Evolutionary conservation across 495 filamentous ascomycete genomes (phyloP).

Genomic region (Astrothelium subdiscretum): DNA sequence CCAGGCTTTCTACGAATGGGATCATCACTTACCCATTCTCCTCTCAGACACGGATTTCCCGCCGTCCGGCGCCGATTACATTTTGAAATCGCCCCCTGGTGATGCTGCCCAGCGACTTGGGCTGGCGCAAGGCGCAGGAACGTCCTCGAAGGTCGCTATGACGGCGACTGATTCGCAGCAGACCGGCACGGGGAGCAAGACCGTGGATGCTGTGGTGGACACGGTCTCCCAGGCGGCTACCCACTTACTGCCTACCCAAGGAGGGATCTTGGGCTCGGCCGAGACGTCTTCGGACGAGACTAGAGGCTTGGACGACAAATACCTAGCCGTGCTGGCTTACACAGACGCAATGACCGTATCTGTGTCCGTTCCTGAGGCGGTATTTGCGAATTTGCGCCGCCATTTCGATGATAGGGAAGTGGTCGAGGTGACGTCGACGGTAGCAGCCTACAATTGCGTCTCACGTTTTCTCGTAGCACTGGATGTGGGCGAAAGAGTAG

Average conservation of each 20-base stretch:
- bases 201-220: slow-evolving; percentile 34
- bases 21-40: slow-evolving; percentile 54
- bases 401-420: slow-evolving; percentile 55
- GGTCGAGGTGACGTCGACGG: slow-evolving; percentile 66
- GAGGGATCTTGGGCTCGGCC: slow-evolving; percentile 28
- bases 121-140: slow-evolving; percentile 44
- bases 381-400: slow-evolving; percentile 47
- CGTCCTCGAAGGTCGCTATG: no score
- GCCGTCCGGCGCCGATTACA: neutral
- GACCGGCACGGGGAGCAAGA: slow-evolving; percentile 12
- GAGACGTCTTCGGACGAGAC: slow-evolving; percentile 12
- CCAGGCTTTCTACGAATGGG: slow-evolving; percentile 68
- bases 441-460: slow-evolving; percentile 26
- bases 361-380: slow-evolving; percentile 48
- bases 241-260: neutral
- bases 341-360: slow-evolving; percentile 65
- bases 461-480: slow-evolving; percentile 20
- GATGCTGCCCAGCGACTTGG: slow-evolving; percentile 82
- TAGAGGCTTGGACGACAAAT: slow-evolving; percentile 39
- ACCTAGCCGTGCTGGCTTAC: slow-evolving; percentile 56
- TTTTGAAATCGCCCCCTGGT: slow-evolving; percentile 28
- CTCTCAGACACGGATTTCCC: neutral
- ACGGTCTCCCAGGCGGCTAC: neutral
- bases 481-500: slow-evolving; percentile 20
- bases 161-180: no score